Evolutionary conservation across 345 rosid genomes (phyloP), one percentile per base, ranked within the genome.

Genomic region (Hibiscus trionum): DNA sequence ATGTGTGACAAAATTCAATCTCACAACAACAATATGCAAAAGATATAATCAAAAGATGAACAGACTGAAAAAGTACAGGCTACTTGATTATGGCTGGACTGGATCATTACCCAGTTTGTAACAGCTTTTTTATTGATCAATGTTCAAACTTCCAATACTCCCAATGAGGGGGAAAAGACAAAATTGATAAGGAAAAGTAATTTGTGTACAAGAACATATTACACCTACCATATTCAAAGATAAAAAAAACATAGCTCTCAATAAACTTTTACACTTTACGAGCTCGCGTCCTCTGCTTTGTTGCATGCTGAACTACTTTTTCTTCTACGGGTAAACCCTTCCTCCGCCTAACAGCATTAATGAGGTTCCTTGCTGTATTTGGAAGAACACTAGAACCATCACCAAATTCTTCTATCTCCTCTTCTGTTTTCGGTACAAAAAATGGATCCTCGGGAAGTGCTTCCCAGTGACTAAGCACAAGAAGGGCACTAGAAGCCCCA

Each of bases 401-500:
- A 11, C 96, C 93, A 55, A 87, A 91, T 84, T 94, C 97, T 77
- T 58, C 61, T 24, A 90, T 93, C 16, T 84, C 82, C 80, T 91
- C 98, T 60, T 84, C 95, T 0, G 97, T 91, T 83, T 85, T 87
- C 5, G 98, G 96, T 12, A 91, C 87, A 11, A 77, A 94, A 94
- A 90, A 91, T 0, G 96, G 97, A 80, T 94, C 98, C 82, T 88
- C 95, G 1, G 90, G 79, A 0, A 94, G 90, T 70, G 80, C 91
- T 77, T 91, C 96, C 96, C 96, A 91, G 33, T 91, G 97, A 74
- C 97, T 91, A 68, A 94, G 83, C 64, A 88, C 96, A 80, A 91
- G 93, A 60, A 94, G 84, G 31, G 95, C 91, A 75, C 95, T 88
- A 5, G 95, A 94, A 56, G 91, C 98, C 26, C 98, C 97, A 2